A percentile compares a stretch with the other conserved stretches of the same genome.
Evolutionary conservation across 495 filamentous ascomycete genomes (phyloP).

Genomic region (Trichoderma erinaceum): DNA sequence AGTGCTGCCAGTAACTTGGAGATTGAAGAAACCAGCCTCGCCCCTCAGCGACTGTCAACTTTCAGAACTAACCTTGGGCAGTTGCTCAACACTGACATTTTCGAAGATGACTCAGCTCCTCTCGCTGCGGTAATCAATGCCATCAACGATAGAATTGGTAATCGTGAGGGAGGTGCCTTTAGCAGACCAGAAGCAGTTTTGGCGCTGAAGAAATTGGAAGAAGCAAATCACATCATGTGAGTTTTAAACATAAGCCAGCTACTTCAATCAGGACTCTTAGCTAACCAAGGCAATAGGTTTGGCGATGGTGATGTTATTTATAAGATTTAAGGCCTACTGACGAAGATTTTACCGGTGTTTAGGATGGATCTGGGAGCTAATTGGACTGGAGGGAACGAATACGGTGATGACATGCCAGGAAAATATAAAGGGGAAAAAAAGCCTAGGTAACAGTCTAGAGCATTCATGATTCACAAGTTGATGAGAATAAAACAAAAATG

Average conservation of each 20-base stretch:
- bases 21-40: conserved; percentile 44
- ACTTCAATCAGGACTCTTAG: background rate
- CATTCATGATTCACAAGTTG: conserved; percentile 4
- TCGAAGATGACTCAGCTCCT: conserved; percentile 71
- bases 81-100: conserved; percentile 70
- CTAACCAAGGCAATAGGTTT: conserved; percentile 36
- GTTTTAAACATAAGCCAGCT: conserved; percentile 32
- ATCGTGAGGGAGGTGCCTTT: conserved; percentile 51
- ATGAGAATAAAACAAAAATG: background rate
- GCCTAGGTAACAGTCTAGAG: background rate
- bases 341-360: background rate
- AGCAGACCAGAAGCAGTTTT: conserved; percentile 62
- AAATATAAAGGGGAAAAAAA: background rate
- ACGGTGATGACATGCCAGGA: background rate
- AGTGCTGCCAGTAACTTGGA: conserved; percentile 32
- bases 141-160: conserved; percentile 65
- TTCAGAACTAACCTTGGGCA: conserved; percentile 79
- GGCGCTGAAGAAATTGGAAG: conserved; percentile 73
- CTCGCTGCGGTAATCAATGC: conserved; percentile 68
- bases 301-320: conserved; percentile 41
- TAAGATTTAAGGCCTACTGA: conserved; percentile 30
- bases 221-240: conserved; percentile 88
- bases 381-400: background rate
- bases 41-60: conserved; percentile 54
- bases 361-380: background rate